These are phyloP conservation scores for Xeromyces bisporus DNA, from an alignment of 495 filamentous ascomycete genomes.

Conservation along the genomic window DNA sequence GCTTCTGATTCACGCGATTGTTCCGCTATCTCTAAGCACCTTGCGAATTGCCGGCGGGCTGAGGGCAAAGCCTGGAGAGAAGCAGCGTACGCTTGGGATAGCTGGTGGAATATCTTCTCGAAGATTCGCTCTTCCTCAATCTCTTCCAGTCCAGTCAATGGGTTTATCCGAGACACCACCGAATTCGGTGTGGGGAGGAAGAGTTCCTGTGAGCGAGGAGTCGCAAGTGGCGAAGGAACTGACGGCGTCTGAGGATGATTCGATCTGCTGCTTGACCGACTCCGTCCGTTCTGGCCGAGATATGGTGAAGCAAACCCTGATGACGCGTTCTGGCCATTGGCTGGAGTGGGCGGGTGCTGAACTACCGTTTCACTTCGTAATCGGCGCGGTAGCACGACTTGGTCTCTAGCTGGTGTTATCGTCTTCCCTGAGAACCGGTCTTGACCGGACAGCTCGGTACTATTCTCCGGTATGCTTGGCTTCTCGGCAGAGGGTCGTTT, in stretches of 20 bases:
- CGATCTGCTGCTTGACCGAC: conserved; percentile 34
- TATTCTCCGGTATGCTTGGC: conserved; percentile 11
- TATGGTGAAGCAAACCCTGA: conserved; percentile 19
- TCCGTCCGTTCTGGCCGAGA: conserved; percentile 21
- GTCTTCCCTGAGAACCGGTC: conserved; percentile 31
- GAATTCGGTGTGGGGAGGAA: conserved; percentile 43
- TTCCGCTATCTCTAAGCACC: conserved; percentile 29
- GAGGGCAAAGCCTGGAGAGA: conserved; percentile 48
- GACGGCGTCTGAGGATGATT: conserved; percentile 29
- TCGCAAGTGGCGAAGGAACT: conserved; percentile 35
- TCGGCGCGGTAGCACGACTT: conserved; percentile 30
- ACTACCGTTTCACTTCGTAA: conserved; percentile 45
- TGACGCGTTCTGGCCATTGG: conserved; percentile 12
- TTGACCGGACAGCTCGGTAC: conserved; percentile 7
- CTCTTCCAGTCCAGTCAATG: conserved; percentile 40
- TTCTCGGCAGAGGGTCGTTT: conserved; percentile 13
- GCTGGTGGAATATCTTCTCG: conserved; percentile 58
- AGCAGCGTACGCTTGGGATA: conserved; percentile 48
- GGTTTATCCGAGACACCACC: conserved; percentile 27
- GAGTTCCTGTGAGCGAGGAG: conserved; percentile 62
- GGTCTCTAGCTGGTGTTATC: conserved; percentile 44
- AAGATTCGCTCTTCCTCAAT: conserved; percentile 63
- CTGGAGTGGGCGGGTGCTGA: conserved; percentile 33
- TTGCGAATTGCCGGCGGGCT: conserved; percentile 44
- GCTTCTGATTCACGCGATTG: conserved; percentile 30